phyloP scores from a whole-genome alignment of 441 rosid genomes.

The Raphanus hybrid region DNA sequence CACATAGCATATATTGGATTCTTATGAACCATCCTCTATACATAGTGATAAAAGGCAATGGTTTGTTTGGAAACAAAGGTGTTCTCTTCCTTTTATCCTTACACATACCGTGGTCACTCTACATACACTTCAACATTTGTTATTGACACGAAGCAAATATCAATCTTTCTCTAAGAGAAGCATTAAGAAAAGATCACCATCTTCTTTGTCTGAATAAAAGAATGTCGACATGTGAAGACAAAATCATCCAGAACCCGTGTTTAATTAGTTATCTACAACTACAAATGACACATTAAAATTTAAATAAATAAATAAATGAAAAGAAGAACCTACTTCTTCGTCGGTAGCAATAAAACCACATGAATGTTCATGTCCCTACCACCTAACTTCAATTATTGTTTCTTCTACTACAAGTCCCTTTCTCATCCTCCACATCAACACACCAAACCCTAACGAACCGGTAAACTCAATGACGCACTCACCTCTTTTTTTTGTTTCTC shows the following conservation, averaged over 20 bases:
- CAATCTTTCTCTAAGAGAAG: slow-evolving; percentile 1
- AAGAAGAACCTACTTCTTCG: slow-evolving; percentile 32
- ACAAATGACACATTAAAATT: slow-evolving; percentile 15
- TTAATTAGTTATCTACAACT: slow-evolving; percentile 27
- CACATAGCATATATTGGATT: background rate
- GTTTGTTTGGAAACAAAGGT: too few species aligned
- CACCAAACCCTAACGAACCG: slow-evolving; percentile 34
- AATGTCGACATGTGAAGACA: slow-evolving; percentile 34
- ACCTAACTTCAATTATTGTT: slow-evolving; percentile 24
- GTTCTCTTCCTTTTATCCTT: slow-evolving; percentile 21
- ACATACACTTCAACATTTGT: slow-evolving; percentile 13
- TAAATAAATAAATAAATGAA: background rate
- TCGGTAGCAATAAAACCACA: slow-evolving; percentile 44
- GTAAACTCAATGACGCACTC: slow-evolving; percentile 41
- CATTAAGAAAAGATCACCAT: slow-evolving; percentile 5
- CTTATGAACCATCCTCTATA: slow-evolving; percentile 8
- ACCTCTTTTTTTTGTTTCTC: background rate
- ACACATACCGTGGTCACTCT: slow-evolving; percentile 90
- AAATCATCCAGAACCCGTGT: slow-evolving; percentile 38
- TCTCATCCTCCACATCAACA: slow-evolving; percentile 33
- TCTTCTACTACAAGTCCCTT: slow-evolving; percentile 42
- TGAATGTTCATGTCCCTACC: slow-evolving; percentile 21
- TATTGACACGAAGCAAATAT: slow-evolving; percentile 25
- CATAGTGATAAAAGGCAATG: background rate
- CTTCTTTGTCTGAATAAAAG: slow-evolving; percentile 15